Conservation (phyloP, 2,329 filamentous ascomycete species). For the Colletotrichum sp. region DNA sequence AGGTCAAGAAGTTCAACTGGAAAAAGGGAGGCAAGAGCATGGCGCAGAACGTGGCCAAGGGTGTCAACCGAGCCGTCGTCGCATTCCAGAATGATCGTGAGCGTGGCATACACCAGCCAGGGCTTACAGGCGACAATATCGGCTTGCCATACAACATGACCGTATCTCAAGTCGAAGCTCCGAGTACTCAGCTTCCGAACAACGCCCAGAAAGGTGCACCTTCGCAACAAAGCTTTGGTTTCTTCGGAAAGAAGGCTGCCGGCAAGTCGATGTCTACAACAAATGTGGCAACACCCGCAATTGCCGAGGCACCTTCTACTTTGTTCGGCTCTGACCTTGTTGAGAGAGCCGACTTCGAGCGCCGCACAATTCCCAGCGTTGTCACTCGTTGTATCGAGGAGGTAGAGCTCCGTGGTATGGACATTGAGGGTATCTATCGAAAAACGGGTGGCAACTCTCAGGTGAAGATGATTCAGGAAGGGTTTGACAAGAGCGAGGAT, state of each 20-base stretch:
- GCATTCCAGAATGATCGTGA: constrained; percentile 65
- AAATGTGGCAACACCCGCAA: constrained; percentile 41
- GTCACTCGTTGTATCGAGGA: constrained; percentile 95
- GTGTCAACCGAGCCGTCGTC: constrained; percentile 89
- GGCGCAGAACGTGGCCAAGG: constrained; percentile 92
- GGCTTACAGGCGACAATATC: constrained; percentile 66
- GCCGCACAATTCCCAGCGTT: constrained; percentile 85
- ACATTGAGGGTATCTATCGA: constrained; percentile 95
- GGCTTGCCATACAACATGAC: constrained; percentile 76
- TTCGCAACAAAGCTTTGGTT: constrained; percentile 61
- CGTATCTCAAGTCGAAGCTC: constrained; percentile 54
- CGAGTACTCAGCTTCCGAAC: neutral
- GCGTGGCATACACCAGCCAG: constrained; percentile 57
- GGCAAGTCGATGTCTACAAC: constrained; percentile 55
- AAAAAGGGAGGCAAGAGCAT: constrained; percentile 95
- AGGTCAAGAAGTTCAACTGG: constrained; percentile 98
- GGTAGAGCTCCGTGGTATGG: constrained; percentile 95
- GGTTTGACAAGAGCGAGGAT: constrained; percentile 85
- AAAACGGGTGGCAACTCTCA: constrained; percentile 95
- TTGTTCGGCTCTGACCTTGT: constrained; percentile 91
- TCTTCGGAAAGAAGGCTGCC: constrained; percentile 66
- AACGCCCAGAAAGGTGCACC: constrained; percentile 2
- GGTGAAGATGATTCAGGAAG: constrained; percentile 87
- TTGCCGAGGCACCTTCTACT: constrained; percentile 58
- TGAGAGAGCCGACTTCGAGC: constrained; percentile 86